phyloP scores from a whole-genome alignment of 2,329 filamentous ascomycete species.

The Apiospora kogelbergensis region DNA sequence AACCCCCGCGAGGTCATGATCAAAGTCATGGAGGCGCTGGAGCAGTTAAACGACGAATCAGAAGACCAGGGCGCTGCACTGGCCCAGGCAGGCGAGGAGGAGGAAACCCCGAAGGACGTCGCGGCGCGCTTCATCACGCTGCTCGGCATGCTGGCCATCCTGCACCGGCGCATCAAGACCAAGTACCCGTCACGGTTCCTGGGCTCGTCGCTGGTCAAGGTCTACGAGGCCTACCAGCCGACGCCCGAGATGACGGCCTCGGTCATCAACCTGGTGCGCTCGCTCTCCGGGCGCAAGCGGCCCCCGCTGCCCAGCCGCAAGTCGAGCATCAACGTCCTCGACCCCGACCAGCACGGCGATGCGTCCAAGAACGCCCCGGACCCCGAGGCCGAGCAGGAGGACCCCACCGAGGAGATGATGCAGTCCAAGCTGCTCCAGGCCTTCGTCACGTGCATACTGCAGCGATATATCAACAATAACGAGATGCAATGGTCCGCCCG shows the following conservation, averaged over 20 bases:
- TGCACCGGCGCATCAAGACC: constrained; percentile 74
- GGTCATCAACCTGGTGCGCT: constrained; percentile 69
- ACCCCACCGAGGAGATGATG: constrained; percentile 59
- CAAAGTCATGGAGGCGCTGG: constrained; percentile 74
- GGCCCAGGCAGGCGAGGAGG: constrained; percentile 34
- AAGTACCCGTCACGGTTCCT: constrained; percentile 78
- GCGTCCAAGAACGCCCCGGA: constrained; percentile 59
- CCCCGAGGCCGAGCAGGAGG: constrained; percentile 56
- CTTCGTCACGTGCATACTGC: constrained; percentile 76
- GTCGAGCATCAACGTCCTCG: constrained; percentile 57
- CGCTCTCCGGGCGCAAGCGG: constrained; percentile 64
- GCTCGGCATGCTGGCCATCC: constrained; percentile 68
- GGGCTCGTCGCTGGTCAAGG: constrained; percentile 71
- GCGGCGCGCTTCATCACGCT: constrained; percentile 63
- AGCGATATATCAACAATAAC: constrained; percentile 67
- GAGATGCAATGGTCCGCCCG: constrained; percentile 62
- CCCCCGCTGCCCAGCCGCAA: constrained; percentile 61
- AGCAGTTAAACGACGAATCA: constrained; percentile 51
- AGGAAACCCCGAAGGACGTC: constrained; percentile 26
- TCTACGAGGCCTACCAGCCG: constrained; percentile 64
- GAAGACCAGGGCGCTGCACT: constrained; percentile 31
- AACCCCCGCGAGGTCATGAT: constrained; percentile 82
- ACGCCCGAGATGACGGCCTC: constrained; percentile 68
- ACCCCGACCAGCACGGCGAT: constrained; percentile 54
- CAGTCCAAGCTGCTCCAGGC: constrained; percentile 67